phyloP scores from a whole-genome alignment of 495 filamentous ascomycete species.

The Penicillium canariense region DNA sequence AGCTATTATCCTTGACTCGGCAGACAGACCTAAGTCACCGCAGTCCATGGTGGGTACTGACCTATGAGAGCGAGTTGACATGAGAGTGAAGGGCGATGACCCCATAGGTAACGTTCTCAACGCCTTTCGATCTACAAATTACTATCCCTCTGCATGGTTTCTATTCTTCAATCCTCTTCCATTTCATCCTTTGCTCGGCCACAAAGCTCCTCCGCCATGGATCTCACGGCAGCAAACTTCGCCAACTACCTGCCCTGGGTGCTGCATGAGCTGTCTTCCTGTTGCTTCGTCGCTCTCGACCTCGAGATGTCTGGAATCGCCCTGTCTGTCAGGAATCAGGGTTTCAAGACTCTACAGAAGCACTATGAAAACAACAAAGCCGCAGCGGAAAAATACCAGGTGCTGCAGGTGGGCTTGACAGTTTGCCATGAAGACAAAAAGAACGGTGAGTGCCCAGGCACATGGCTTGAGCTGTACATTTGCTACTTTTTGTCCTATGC shows the following conservation, averaged over 20 bases:
- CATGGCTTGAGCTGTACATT: no score
- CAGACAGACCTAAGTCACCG: no score
- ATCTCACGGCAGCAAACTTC: conserved; percentile 57
- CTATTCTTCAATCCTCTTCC: not conserved
- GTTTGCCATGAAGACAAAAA: conserved; percentile 55
- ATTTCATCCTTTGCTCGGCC: not conserved
- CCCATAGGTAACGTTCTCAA: no score
- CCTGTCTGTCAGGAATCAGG: conserved; percentile 23
- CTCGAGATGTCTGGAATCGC: conserved; percentile 74
- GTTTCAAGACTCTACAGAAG: conserved; percentile 49
- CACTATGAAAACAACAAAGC: conserved; percentile 63
- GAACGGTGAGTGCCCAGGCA: no score
- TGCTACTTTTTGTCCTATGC: not conserved
- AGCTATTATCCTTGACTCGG: no score
- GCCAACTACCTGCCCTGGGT: conserved; percentile 54
- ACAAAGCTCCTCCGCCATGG: conserved; percentile 49
- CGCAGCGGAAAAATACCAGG: conserved; percentile 67
- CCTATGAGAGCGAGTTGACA: no score
- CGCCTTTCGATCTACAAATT: not conserved
- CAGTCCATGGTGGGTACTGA: no score
- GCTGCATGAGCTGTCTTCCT: conserved; percentile 53
- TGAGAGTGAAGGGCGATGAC: no score
- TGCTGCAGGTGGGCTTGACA: conserved; percentile 76
- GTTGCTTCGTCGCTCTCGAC: conserved; percentile 70
- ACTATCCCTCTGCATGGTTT: not conserved